These are phyloP conservation scores for Pseudocohnilembus persalinus DNA, from an alignment of 169 alveolate species.

Conservation along the genomic window DNA sequence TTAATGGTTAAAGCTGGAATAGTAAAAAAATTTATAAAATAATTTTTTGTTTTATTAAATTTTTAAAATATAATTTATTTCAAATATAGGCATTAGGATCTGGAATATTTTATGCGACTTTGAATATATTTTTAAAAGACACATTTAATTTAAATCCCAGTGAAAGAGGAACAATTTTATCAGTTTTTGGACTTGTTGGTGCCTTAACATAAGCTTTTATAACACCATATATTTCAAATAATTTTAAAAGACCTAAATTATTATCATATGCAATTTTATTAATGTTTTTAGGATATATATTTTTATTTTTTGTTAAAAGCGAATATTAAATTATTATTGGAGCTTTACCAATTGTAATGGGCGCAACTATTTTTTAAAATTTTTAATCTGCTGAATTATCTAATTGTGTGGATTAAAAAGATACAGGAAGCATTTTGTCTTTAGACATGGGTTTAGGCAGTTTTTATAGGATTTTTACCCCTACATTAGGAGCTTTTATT, in stretches of 20 bases:
- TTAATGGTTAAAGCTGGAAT: background rate
- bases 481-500: background rate
- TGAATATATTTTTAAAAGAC: background rate
- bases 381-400: background rate
- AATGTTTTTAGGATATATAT: background rate
- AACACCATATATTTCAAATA: background rate
- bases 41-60: no score
- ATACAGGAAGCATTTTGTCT: background rate
- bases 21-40: no score
- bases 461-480: background rate
- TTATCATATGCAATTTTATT: background rate
- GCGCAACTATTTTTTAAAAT: background rate
- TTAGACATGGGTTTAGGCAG: background rate
- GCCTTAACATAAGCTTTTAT: background rate
- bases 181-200: background rate
- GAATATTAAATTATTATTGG: no score
- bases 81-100: background rate
- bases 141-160: background rate
- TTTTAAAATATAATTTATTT: no score
- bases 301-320: background rate
- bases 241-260: background rate
- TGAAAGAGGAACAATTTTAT: background rate
- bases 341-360: background rate
- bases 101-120: background rate
- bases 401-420: background rate